These are phyloP conservation scores for Talaromyces verruculosus DNA, from an alignment of 2,329 filamentous ascomycete genomes.

Conservation along the genomic window DNA sequence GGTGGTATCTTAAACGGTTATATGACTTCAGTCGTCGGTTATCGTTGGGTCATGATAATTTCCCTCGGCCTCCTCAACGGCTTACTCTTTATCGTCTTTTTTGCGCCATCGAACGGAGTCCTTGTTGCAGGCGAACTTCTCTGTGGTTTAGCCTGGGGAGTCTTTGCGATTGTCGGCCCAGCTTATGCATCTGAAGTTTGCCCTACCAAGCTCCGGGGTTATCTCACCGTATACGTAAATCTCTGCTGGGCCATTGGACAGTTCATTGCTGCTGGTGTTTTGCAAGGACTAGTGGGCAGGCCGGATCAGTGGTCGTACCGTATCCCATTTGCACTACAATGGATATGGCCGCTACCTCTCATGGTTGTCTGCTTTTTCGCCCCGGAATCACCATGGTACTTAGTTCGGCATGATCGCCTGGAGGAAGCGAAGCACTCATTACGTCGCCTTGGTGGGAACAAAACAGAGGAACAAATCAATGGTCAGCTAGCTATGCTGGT, in stretches of 20 bases:
- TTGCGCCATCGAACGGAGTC: slow-evolving; percentile 47
- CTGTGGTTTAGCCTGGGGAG: slow-evolving; percentile 53
- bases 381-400: slow-evolving; percentile 23
- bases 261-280: slow-evolving; percentile 53
- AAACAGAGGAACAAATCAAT: slow-evolving; percentile 53
- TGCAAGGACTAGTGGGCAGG: slow-evolving; percentile 48
- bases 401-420: slow-evolving; percentile 20
- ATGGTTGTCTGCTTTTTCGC: slow-evolving; percentile 43
- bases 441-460: slow-evolving; percentile 22
- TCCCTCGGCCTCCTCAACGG: slow-evolving; percentile 49
- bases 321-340: slow-evolving; percentile 54
- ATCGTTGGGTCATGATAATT: slow-evolving; percentile 44
- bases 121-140: slow-evolving; percentile 53
- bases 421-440: slow-evolving; percentile 21
- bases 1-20: slow-evolving; percentile 21
- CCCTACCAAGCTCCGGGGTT: slow-evolving; percentile 46
- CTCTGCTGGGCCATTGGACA: slow-evolving; percentile 53
- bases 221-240: slow-evolving; percentile 49
- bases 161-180: slow-evolving; percentile 51
- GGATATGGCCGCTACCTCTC: slow-evolving; percentile 55
- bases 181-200: slow-evolving; percentile 50
- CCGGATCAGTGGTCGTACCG: slow-evolving; percentile 53
- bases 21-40: slow-evolving; percentile 19
- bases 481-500: slow-evolving; percentile 91
- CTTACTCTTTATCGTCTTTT: slow-evolving; percentile 54